Evolutionary conservation across 2,329 filamentous ascomycete species (phyloP).

Genomic region (Colletotrichum somersetense): DNA sequence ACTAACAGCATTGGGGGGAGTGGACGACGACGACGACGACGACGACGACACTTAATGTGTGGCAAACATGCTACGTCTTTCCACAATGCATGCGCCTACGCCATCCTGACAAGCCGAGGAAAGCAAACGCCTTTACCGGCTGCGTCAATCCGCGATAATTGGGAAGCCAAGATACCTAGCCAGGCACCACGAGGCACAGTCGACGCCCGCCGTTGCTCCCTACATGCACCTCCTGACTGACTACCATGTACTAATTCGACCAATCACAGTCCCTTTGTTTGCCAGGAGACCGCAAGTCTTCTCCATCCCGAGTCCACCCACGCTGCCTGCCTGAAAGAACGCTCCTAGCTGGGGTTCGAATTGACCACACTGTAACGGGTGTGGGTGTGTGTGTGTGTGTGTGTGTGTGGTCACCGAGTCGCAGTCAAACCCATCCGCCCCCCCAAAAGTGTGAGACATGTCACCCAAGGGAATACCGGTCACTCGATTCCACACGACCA

Average conservation of each 20-base stretch:
- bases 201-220: constrained; percentile 4
- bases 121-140: constrained; percentile 5
- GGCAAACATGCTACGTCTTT: constrained; percentile 11
- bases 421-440: constrained; percentile 1
- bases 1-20: not conserved
- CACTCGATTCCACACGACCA: not conserved
- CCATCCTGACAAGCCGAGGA: constrained; percentile 2
- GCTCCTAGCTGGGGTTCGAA: not conserved
- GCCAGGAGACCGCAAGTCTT: not conserved
- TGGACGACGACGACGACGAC: not conserved
- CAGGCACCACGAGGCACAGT: constrained; percentile 6
- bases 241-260: not conserved
- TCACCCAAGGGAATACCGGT: constrained; percentile 20
- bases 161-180: constrained; percentile 1
- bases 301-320: not conserved
- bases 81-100: not conserved
- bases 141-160: not conserved
- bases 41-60: not conserved
- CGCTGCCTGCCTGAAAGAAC: constrained; percentile 4
- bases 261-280: not conserved
- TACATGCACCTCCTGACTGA: constrained; percentile 2
- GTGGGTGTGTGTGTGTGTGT: constrained; percentile 2
- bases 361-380: constrained; percentile 21
- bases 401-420: constrained; percentile 9
- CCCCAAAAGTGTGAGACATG: constrained; percentile 10